Evolutionary conservation across 2,329 filamentous ascomycete genomes (phyloP), one percentile per base, ranked within the genome.

Genomic region (Teratosphaeria nubilosa): DNA sequence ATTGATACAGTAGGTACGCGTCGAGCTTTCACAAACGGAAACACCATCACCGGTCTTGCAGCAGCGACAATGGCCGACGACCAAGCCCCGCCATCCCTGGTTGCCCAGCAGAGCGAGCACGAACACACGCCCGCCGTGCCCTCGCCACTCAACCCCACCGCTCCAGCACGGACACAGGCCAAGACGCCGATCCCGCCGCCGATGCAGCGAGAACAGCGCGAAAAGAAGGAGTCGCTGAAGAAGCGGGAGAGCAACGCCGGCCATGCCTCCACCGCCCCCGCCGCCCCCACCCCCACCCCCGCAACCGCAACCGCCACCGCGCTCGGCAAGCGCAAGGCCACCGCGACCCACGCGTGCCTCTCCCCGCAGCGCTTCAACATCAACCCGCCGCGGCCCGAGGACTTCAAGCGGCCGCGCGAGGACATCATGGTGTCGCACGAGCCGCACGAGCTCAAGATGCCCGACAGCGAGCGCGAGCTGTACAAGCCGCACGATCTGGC

Each of bases 141-240:
- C 2, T 91, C 88, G 11, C 87, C 87, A 30, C 80, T 91, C 61
- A 91, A 91, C 65, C 84, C 85, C 53, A 54, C 60, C 14, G 34
- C 32, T 25, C 25, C 51, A 30, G 62, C 66, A 37, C 65, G 66
- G 31, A 57, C 62, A 16, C 61, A 63, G 31, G 69, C 68, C n/a
- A 66, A 64, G 59, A 70, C 69, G 5, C 69, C 68, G n/a, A 67
- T 63, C 27, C 71, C 76, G 32, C 73, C 75, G 27, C 69, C 76
- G 5, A 64, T 71, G 30, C 69, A 76, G 64, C 71, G 78, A 50
- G 79, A 80, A 62, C 79, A 79, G 67, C 72, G 79, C 31, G 79
- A 81, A 62, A 80, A 76, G 66, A 76, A 75, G 64, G 75, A 77
- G 45, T 72, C 78, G 14, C 68, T 80, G 32, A 80, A 81, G 73